Base-by-base conservation (phyloP, 2,329 filamentous ascomycete species). In the Neurospora sp. region DNA sequence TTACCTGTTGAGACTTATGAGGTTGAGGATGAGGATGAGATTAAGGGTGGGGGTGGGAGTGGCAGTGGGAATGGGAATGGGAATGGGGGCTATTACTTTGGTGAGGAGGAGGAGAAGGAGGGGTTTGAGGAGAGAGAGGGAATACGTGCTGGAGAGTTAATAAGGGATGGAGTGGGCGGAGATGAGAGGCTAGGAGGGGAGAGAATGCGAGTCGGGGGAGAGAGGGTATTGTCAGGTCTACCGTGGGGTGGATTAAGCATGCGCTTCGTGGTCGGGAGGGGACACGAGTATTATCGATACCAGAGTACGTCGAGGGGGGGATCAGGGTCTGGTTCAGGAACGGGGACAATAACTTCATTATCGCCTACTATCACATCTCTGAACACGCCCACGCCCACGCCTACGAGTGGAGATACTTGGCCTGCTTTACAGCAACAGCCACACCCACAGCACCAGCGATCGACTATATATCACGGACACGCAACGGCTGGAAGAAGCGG, bases 201-300 rank as follows among this genome's bases (percentile, higher is more conserved):
- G 19, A 23, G 19, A 23, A 23, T 23, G 19, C 19, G 39, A 23
- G 23, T 23, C 23, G 23, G 23, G 23, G 23, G 40, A 1, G 67
- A 69, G 11, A 39, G 85, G 13, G 82, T 87, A 2, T 82, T 87
- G 7, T 89, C 89, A 0, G 91, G 91, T 0, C 81, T 93, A 3
- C 91, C 91, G 0, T 93, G 90, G 91, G 91, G 91, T 42, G 86
- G 89, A 23, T 79, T 92, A 73, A 90, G 85, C 72, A 84, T 93
- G 79, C 84, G 81, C 46, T 83, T 84, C 73, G 81, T 87, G 36
- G 78, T 87, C 0, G 78, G 82, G 8, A 80, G 82, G 68, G 86
- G 86, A 66, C 84, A 86, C 75, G 84, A 86, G 73, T 79, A 79
- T 8, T 62, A 62, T 9, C 52, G 2, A 1, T 52, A 52, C 2